Conservation (phyloP, 2,329 filamentous ascomycete species). For the Talaromyces sp. region DNA sequence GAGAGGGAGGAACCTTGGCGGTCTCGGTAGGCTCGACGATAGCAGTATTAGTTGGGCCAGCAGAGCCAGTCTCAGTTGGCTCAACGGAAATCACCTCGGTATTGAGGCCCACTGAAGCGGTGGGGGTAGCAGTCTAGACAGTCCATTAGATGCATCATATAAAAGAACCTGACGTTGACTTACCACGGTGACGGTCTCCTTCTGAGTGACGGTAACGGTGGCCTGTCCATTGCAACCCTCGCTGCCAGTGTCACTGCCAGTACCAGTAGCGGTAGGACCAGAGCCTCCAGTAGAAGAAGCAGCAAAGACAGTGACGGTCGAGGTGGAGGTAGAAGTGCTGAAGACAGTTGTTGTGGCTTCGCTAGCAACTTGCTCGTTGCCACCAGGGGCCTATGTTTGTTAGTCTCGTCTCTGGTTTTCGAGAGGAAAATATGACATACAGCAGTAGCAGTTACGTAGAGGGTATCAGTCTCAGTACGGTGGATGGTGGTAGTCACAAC, state of each 20-base stretch:
- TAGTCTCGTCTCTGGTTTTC: not conserved
- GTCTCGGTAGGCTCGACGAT: not conserved
- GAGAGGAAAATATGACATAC: slow-evolving; percentile 5
- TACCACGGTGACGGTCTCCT: slow-evolving; percentile 37
- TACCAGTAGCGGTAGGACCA: slow-evolving; percentile 1
- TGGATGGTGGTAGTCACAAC: slow-evolving; percentile 40
- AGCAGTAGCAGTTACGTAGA: slow-evolving; percentile 15
- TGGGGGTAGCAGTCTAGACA: slow-evolving; percentile 10
- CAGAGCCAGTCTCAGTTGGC: not conserved
- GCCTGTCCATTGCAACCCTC: slow-evolving; percentile 13
- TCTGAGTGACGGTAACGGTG: slow-evolving; percentile 31
- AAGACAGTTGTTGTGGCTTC: slow-evolving; percentile 29
- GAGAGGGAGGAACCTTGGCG: slow-evolving; percentile 12
- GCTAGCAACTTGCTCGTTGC: slow-evolving; percentile 11
- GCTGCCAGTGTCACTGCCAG: slow-evolving; percentile 2
- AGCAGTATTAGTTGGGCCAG: not conserved
- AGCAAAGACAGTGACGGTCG: slow-evolving; percentile 15
- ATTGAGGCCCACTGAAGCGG: slow-evolving; percentile 1
- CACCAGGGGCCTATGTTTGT: slow-evolving; percentile 10
- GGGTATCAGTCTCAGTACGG: slow-evolving; percentile 29
- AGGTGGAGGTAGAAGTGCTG: slow-evolving; percentile 25
- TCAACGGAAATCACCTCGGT: not conserved
- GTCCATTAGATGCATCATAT: not conserved
- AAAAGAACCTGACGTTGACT: slow-evolving; percentile 14
- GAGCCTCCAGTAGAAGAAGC: slow-evolving; percentile 4